These are phyloP conservation scores for Bipolaris victoriae DNA, from an alignment of 2,329 filamentous ascomycete species.

Conservation along the genomic window DNA sequence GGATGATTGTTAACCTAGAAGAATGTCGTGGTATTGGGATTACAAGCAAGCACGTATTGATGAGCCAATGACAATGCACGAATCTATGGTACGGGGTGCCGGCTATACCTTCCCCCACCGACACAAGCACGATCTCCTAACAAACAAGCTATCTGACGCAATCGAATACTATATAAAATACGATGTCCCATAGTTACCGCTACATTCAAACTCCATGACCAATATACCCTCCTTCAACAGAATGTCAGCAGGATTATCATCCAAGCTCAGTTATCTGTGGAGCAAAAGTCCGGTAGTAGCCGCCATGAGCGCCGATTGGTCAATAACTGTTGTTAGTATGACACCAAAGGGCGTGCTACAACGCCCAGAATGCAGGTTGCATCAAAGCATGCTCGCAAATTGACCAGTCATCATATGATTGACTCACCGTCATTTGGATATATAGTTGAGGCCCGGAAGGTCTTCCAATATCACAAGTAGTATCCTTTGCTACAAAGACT, in stretches of 20 bases:
- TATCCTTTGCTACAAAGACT: not conserved
- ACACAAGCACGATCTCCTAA: not conserved
- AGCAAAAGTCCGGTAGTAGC: constrained; percentile 2
- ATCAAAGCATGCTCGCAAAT: not conserved
- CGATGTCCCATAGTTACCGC: no score
- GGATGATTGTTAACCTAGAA: no score
- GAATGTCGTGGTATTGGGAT: no score
- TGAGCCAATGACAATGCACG: not conserved
- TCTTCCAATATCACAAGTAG: not conserved
- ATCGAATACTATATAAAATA: no score
- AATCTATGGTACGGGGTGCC: no score
- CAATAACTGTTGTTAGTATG: not conserved
- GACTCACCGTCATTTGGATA: constrained; percentile 1
- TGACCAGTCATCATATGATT: not conserved
- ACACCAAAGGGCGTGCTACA: constrained; percentile 7
- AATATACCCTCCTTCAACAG: no score
- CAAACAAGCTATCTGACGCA: not conserved
- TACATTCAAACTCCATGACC: no score
- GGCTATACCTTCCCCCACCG: not conserved
- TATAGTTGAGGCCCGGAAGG: not conserved
- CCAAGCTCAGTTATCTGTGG: not conserved
- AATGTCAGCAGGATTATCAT: no score
- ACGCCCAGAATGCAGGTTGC: not conserved
- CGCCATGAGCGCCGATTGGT: constrained; percentile 7
- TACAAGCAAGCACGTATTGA: no score